Conservation (phyloP, 495 filamentous ascomycete species). For the Penicillium roqueforti region DNA sequence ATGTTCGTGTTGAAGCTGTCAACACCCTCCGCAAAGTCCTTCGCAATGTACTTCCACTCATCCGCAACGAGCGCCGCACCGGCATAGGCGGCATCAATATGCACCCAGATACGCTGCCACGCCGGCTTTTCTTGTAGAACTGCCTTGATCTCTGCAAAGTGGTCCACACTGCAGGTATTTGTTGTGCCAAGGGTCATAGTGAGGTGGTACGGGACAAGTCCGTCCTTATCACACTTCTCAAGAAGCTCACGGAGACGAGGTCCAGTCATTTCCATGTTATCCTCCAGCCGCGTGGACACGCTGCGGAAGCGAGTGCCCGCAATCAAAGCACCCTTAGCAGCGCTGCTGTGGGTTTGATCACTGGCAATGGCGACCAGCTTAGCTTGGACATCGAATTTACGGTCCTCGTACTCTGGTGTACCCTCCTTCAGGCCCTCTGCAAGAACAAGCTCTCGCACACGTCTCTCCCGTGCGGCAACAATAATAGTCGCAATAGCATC, state of each 20-base stretch:
- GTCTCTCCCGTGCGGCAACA: constrained; percentile 82
- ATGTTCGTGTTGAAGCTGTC: constrained; percentile 94
- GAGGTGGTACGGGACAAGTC: constrained; percentile 79
- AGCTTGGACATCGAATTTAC: constrained; percentile 59
- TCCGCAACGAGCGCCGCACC: constrained; percentile 77
- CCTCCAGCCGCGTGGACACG: constrained; percentile 55
- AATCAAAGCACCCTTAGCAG: constrained; percentile 83
- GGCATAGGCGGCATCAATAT: constrained; percentile 96
- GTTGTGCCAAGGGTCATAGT: constrained; percentile 87
- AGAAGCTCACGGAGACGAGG: constrained; percentile 55
- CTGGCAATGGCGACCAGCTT: constrained; percentile 78
- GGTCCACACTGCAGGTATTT: constrained; percentile 80
- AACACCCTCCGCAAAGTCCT: constrained; percentile 57
- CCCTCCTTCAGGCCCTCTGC: constrained; percentile 48
- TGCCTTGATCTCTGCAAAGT: constrained; percentile 64
- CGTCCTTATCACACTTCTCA: constrained; percentile 56
- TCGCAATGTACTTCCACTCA: constrained; percentile 69
- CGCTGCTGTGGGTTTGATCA: constrained; percentile 74
- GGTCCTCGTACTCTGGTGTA: constrained; percentile 46
- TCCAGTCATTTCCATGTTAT: constrained; percentile 70
- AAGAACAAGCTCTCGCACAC: constrained; percentile 53
- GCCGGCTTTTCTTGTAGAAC: constrained; percentile 57
- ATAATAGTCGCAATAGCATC: constrained; percentile 85
- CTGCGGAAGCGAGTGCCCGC: constrained; percentile 73
- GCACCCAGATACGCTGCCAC: constrained; percentile 72